Evolutionary conservation across 2,329 filamentous ascomycete species (phyloP).

Genomic region (Colletotrichum karsti): DNA sequence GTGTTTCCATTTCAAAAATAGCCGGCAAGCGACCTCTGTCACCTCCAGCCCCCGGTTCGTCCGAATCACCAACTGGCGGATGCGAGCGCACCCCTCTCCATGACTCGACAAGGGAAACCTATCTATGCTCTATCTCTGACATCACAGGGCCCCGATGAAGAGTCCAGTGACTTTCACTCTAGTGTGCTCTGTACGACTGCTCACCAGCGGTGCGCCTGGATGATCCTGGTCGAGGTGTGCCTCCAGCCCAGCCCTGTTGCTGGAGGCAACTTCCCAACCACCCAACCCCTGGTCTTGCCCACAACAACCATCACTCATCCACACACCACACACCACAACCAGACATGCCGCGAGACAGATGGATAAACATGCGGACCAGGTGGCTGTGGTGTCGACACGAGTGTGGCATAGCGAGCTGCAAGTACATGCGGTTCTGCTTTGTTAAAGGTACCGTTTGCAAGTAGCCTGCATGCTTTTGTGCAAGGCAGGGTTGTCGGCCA

Average conservation of each 20-base stretch:
- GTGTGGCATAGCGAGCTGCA: not conserved
- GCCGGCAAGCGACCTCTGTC: not conserved
- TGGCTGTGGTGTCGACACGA: constrained; percentile 1
- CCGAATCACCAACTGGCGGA: constrained; percentile 8
- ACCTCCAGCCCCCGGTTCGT: constrained; percentile 3
- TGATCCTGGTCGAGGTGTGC: constrained; percentile 15
- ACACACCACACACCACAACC: constrained; percentile 16
- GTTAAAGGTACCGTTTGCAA: constrained; percentile 20
- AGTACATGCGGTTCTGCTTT: constrained; percentile 17
- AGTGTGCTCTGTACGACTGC: not conserved
- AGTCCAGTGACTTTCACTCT: not conserved
- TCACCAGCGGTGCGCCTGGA: constrained; percentile 1
- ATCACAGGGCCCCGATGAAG: constrained; percentile 3
- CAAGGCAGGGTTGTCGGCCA: not conserved
- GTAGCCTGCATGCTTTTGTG: constrained; percentile 1
- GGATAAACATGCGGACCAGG: not conserved
- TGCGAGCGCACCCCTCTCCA: not conserved
- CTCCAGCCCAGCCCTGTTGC: constrained; percentile 21
- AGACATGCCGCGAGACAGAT: not conserved
- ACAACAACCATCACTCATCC: constrained; percentile 23
- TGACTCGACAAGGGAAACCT: constrained; percentile 21
- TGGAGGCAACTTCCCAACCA: constrained; percentile 9
- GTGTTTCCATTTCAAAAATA: constrained; percentile 14
- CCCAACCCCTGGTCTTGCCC: constrained; percentile 1
- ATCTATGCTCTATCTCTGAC: constrained; percentile 19